These are phyloP conservation scores for Rhizopus arrhizus DNA, from an alignment of 371 early-diverging fungal genomes.

Conservation along the genomic window DNA sequence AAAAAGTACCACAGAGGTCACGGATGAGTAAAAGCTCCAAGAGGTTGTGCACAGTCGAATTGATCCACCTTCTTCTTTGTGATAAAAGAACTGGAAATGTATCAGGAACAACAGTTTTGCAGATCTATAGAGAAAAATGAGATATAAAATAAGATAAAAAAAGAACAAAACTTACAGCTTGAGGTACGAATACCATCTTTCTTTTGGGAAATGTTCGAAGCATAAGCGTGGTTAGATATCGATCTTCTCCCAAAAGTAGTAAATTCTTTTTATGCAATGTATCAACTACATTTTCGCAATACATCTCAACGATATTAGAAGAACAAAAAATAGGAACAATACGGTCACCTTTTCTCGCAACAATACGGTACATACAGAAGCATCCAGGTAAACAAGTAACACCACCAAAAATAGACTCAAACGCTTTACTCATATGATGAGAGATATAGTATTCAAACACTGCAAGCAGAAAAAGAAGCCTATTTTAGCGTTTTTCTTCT, in stretches of 20 bases:
- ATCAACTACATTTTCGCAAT: constrained; percentile 88
- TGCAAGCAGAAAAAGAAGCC: constrained; percentile 8
- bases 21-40: constrained; percentile 87
- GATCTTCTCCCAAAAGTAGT: constrained; percentile 92
- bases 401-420: constrained; percentile 95
- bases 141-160: background rate
- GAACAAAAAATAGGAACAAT: constrained; percentile 78
- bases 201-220: constrained; percentile 90
- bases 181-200: constrained; percentile 91
- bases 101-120: constrained; percentile 94
- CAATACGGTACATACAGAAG: constrained; percentile 95
- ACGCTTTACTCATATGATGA: constrained; percentile 93
- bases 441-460: constrained; percentile 98
- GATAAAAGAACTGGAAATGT: constrained; percentile 85
- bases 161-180: constrained; percentile 58
- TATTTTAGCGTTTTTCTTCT: background rate
- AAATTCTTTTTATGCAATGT: constrained; percentile 97
- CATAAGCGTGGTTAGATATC: constrained; percentile 94
- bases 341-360: constrained; percentile 69
- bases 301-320: constrained; percentile 85
- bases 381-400: constrained; percentile 98
- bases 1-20: constrained; percentile 94
- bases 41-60: constrained; percentile 94
- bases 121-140: constrained; percentile 50
- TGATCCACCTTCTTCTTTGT: constrained; percentile 97